Percentiles rank a stretch among this genome's conserved stretches.
Conservation (phyloP, 192 early-diverging fungal species). For the Coemansia sp. region DNA sequence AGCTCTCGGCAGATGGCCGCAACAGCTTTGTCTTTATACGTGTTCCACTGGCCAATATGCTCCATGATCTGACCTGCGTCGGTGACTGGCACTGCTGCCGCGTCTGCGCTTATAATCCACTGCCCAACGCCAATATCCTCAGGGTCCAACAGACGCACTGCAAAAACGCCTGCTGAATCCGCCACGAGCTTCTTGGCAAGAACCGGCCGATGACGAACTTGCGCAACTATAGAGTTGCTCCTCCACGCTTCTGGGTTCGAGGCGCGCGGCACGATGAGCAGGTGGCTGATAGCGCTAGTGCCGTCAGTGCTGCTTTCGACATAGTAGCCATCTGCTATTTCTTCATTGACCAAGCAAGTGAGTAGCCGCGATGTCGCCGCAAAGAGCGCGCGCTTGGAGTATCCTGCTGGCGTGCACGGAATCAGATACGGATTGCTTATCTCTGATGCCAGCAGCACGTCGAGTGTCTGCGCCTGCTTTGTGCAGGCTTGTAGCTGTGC, state of each 20-base stretch:
- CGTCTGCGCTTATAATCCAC: constrained; percentile 17
- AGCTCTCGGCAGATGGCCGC: constrained; percentile 54
- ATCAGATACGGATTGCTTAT: constrained; percentile 14
- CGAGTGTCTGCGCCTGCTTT: constrained; percentile 9
- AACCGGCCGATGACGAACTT: constrained; percentile 25
- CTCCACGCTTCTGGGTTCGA: constrained; percentile 6
- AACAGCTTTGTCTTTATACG: constrained; percentile 30
- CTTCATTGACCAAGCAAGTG: constrained; percentile 59
- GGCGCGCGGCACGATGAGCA: constrained; percentile 23
- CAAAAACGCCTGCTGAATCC: not conserved
- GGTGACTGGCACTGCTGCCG: constrained; percentile 12
- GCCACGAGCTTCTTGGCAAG: not conserved
- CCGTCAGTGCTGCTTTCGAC: constrained; percentile 17
- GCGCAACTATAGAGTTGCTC: constrained; percentile 22
- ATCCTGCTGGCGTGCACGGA: constrained; percentile 23
- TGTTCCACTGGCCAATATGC: constrained; percentile 47
- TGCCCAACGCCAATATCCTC: constrained; percentile 40
- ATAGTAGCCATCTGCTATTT: constrained; percentile 51
- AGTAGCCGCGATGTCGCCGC: constrained; percentile 61
- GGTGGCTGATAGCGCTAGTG: constrained; percentile 13
- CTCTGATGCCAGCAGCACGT: constrained; percentile 11
- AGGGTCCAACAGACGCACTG: constrained; percentile 43
- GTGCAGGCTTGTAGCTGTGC: not conserved
- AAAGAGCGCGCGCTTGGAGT: constrained; percentile 42
- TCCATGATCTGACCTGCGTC: constrained; percentile 49